These are phyloP conservation scores for Podaxis sp. DNA, from an alignment of 768 basidiomycete genomes.

Conservation along the genomic window DNA sequence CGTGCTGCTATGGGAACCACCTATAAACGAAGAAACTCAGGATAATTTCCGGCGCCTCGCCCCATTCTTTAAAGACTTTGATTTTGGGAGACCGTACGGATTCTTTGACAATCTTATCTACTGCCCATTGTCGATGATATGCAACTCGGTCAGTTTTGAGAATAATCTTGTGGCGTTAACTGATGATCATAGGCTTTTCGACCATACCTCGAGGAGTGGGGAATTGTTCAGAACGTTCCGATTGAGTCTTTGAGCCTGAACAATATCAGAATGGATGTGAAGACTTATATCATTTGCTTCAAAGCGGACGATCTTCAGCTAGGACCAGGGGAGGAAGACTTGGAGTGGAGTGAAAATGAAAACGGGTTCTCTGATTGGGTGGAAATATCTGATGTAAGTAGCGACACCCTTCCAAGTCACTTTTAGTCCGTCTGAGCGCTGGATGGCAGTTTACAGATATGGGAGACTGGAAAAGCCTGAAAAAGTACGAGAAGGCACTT, in stretches of 20 bases:
- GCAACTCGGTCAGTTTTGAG: background rate
- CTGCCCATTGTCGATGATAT: background rate
- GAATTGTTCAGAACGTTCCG: background rate
- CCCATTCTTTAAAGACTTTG: background rate
- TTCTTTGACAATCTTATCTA: background rate
- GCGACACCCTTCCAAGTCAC: background rate
- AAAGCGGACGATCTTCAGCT: background rate
- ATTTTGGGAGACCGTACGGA: background rate
- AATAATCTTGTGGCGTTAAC: too few relatives aligned
- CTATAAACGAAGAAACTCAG: background rate
- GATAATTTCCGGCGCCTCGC: background rate
- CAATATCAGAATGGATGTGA: background rate
- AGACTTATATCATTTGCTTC: background rate
- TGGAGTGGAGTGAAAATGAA: background rate
- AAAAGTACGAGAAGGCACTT: background rate
- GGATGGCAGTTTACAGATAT: constrained; percentile 23
- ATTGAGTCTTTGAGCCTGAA: background rate
- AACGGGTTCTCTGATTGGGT: background rate
- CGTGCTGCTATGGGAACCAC: background rate
- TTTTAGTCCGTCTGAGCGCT: constrained; percentile 33
- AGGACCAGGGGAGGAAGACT: background rate
- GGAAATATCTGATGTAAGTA: background rate
- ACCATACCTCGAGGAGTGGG: background rate
- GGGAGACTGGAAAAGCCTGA: background rate
- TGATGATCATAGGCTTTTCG: background rate